These are phyloP conservation scores for Phytopythium sindhum DNA, from an alignment of 352 stramenopile species.

Conservation along the genomic window DNA sequence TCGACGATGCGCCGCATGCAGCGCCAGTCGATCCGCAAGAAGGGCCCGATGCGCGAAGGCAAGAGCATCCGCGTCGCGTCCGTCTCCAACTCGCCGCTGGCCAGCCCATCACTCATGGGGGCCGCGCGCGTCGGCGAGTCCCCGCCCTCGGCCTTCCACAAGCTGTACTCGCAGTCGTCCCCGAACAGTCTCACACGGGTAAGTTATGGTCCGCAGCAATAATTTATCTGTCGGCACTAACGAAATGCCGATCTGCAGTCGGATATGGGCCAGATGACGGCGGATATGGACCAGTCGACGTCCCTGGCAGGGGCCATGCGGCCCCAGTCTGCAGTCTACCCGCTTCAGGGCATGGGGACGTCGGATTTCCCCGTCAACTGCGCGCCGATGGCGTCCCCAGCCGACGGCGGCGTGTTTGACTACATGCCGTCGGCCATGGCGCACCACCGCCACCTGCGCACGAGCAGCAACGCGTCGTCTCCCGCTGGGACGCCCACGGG, in stretches of 20 bases:
- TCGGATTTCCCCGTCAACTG: conserved; percentile 11
- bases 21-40: conserved; percentile 84
- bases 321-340: conserved; percentile 27
- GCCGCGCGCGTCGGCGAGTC: conserved; percentile 7
- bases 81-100: conserved; percentile 36
- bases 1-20: conserved; percentile 90
- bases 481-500: conserved; percentile 2
- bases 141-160: conserved; percentile 52
- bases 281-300: not conserved
- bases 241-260: not conserved
- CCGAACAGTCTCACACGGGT: conserved; percentile 29
- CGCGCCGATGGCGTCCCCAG: not conserved
- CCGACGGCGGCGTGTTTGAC: conserved; percentile 22
- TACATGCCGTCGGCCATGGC: conserved; percentile 42
- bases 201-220: not conserved
- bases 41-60: conserved; percentile 72
- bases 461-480: not conserved
- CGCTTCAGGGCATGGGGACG: conserved; percentile 13
- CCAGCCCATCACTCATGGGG: conserved; percentile 11
- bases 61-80: conserved; percentile 78
- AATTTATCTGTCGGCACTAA: not conserved
- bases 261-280: not conserved
- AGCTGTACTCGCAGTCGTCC: conserved; percentile 42
- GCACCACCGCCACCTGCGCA: conserved; percentile 23
- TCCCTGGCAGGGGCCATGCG: not conserved